Conservation (phyloP, 345 rosid genomes). For the Hibiscus syriacus region DNA sequence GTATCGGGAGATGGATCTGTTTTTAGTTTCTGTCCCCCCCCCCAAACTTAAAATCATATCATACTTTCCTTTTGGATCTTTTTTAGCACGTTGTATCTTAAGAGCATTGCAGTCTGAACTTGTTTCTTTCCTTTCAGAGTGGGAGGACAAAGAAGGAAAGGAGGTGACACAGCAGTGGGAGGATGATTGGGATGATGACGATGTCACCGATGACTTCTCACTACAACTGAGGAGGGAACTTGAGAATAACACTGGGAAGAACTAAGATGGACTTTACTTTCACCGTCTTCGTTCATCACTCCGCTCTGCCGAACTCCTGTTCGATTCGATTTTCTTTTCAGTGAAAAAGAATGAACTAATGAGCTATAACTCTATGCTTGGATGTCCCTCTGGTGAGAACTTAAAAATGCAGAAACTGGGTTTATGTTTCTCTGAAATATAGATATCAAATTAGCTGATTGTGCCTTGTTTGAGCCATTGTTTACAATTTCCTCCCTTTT, state of each 20-base stretch:
- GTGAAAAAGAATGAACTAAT: not conserved
- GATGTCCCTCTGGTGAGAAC: not conserved
- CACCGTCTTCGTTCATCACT: not conserved
- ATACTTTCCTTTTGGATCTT: not conserved
- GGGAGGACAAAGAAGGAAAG: constrained; percentile 6
- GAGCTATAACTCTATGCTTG: not conserved
- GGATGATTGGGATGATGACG: constrained; percentile 15
- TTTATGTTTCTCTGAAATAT: not conserved
- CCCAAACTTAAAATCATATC: no score
- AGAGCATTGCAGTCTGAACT: not conserved
- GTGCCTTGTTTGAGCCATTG: not conserved
- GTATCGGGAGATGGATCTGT: not conserved
- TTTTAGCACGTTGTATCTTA: not conserved
- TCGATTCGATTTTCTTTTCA: not conserved
- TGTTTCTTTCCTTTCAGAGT: not conserved
- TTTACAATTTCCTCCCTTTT: no score
- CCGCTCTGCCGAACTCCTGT: not conserved
- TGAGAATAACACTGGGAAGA: constrained; percentile 48
- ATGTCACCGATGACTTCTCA: constrained; percentile 35
- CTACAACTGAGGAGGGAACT: constrained; percentile 77
- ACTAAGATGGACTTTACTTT: constrained; percentile 17
- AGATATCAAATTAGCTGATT: not conserved
- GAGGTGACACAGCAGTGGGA: constrained; percentile 10
- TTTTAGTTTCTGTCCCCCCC: no score
- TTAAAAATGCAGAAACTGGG: not conserved